phyloP scores from a whole-genome alignment of 257 asterid genomes.

The Gynochthodes officinalis region DNA sequence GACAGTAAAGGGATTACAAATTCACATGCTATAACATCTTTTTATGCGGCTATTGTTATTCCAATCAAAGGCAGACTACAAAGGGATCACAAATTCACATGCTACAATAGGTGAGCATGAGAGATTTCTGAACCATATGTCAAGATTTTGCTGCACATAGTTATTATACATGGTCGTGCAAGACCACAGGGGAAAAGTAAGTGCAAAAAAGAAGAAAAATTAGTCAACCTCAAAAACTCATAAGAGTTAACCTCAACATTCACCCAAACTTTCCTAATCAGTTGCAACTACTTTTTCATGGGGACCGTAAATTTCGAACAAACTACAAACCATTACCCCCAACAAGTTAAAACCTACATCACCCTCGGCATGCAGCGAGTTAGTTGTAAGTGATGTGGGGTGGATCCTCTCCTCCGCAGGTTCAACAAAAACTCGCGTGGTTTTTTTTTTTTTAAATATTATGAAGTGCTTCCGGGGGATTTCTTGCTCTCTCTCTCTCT shows the following conservation, averaged over 20 bases:
- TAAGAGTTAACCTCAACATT: not conserved
- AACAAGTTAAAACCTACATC: not conserved
- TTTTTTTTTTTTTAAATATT: no score
- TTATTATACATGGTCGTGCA: not conserved
- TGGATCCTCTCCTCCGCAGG: no score
- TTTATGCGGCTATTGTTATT: no score
- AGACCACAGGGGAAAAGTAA: not conserved
- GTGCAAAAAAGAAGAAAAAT: not conserved
- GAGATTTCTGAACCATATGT: not conserved
- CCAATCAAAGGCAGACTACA: no score
- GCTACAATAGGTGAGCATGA: not conserved
- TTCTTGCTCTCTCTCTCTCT: no score
- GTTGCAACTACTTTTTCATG: not conserved
- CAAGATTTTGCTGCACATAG: constrained; percentile 5
- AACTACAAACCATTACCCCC: constrained; percentile 1
- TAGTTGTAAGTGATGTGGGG: no score
- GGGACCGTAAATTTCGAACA: not conserved
- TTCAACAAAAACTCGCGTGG: no score
- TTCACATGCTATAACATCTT: no score
- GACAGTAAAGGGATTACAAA: no score
- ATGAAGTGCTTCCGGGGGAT: no score
- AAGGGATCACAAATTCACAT: not conserved
- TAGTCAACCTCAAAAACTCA: not conserved
- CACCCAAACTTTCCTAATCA: not conserved
- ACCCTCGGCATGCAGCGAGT: no score